Evolutionary conservation across 257 asterid species (phyloP), one percentile per base, ranked within the genome.

Genomic region (Anisodus tanguticus): DNA sequence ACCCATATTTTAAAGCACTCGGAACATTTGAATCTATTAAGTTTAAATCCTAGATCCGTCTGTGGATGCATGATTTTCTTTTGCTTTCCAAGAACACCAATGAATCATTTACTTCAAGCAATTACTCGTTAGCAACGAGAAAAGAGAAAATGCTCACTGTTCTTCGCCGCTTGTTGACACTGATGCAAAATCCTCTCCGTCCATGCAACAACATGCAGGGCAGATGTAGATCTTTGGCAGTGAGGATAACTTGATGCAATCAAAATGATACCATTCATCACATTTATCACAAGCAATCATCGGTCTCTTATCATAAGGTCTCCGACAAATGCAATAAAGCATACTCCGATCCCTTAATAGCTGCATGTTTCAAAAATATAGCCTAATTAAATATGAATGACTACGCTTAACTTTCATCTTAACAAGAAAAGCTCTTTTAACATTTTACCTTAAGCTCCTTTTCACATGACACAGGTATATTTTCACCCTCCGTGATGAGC

Each of bases 221-320:
- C 99, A 95, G 64, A 92, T 89, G 84, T 95, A 95, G 41, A 86
- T 76, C 87, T 93, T 91, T 53, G 99, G 98, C 4, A 91, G 89
- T 45, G 93, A 89, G 77, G 95, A 87, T 82, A 95, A 90, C 55
- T 93, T 88, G 39, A 95, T 84, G 87, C 99, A 95, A 86, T 94
- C 98, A 85, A 95, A 94, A 88, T 95, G 99, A 89, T 95, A 95
- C 99, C 98, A 94, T 84, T 95, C 98, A 22, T 95, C 97, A 35
- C 99, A 94, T 74, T 90, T 62, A 86, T 93, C 97, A 85, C 99
- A 95, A 70, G 98, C 98, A 68, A 95, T 90, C 97, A 95, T 93
- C 63, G 94, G 90, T 86, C 98, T 91, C 84, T 90, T 91, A 83
- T 90, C 98, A 80, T 93, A 90, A 17, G 99, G 99, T 85, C 81